Conservation (phyloP, 345 rosid species). For the Syzygium aqueum region DNA sequence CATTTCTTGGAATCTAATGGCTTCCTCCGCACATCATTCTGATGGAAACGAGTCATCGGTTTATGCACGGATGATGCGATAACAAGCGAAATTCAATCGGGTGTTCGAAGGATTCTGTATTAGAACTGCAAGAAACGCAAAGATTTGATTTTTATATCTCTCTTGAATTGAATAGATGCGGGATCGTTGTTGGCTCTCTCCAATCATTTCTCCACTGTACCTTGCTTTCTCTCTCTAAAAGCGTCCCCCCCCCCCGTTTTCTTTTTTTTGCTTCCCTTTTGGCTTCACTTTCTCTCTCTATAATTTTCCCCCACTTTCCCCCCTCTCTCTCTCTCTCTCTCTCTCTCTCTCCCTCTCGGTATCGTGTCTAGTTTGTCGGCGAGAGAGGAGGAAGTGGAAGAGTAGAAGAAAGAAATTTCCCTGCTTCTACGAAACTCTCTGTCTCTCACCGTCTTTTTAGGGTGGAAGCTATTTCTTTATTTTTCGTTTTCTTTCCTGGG, state of each 20-base stretch:
- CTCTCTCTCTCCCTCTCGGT: background rate
- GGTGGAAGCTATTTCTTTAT: background rate
- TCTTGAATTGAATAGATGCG: background rate
- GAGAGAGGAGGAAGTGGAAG: constrained; percentile 74
- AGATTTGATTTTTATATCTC: background rate
- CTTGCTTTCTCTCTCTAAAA: background rate
- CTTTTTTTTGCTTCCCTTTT: background rate
- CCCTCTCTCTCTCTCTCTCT: background rate
- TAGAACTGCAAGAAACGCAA: background rate
- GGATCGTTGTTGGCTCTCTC: constrained; percentile 1
- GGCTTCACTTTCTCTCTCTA: background rate
- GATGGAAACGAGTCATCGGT: background rate
- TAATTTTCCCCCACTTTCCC: background rate
- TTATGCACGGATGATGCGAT: background rate
- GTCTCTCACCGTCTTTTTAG: constrained; percentile 13
- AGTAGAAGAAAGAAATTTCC: constrained; percentile 69
- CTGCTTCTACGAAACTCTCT: constrained; percentile 73
- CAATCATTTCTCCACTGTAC: constrained; percentile 3
- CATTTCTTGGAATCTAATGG: background rate
- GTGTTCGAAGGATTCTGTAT: background rate
- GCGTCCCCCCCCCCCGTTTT: background rate
- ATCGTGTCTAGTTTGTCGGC: constrained; percentile 50
- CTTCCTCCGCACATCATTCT: background rate
- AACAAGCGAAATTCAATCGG: background rate
- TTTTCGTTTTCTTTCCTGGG: background rate